These are phyloP conservation scores for Agaricales sp. DNA, from an alignment of 1,284 basidiomycete species.

Conservation along the genomic window DNA sequence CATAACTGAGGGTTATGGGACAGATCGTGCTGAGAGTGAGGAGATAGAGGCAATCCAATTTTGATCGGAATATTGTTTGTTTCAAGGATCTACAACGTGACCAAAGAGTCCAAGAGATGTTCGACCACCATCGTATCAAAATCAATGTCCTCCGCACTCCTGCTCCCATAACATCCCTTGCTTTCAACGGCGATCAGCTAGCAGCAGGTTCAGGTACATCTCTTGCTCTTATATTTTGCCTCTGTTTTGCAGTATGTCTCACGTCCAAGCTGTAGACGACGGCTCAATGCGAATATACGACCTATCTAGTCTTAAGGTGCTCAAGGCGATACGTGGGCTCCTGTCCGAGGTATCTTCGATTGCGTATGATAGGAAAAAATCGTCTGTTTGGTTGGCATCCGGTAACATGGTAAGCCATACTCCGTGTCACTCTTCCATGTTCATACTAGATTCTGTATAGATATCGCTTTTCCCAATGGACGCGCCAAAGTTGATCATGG, in stretches of 20 bases:
- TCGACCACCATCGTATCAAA: background rate
- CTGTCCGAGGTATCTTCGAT: slow-evolving; percentile 52
- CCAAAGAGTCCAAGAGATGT: background rate
- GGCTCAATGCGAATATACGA: slow-evolving; percentile 60
- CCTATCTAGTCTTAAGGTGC: slow-evolving; percentile 45
- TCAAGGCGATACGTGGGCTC: slow-evolving; percentile 51
- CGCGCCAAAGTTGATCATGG: slow-evolving; percentile 35
- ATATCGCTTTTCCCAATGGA: slow-evolving; percentile 31
- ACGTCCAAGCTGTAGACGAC: slow-evolving; percentile 36
- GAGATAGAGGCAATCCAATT: slow-evolving; percentile 8
- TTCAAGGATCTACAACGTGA: no score
- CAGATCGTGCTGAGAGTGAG: background rate
- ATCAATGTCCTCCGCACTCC: slow-evolving; percentile 23
- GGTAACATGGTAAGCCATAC: slow-evolving; percentile 36
- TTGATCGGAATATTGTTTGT: background rate
- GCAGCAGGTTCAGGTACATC: slow-evolving; percentile 42
- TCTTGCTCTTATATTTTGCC: slow-evolving; percentile 5
- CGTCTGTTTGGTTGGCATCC: slow-evolving; percentile 50
- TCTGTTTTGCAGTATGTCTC: background rate
- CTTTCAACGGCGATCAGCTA: slow-evolving; percentile 33
- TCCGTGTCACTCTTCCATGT: slow-evolving; percentile 12
- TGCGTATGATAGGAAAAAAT: slow-evolving; percentile 28
- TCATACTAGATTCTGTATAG: slow-evolving; percentile 15
- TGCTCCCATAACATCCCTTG: slow-evolving; percentile 35
- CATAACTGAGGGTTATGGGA: slow-evolving; percentile 21